Conservation (phyloP, 345 rosid species). For the Microthlaspi erraticum region DNA sequence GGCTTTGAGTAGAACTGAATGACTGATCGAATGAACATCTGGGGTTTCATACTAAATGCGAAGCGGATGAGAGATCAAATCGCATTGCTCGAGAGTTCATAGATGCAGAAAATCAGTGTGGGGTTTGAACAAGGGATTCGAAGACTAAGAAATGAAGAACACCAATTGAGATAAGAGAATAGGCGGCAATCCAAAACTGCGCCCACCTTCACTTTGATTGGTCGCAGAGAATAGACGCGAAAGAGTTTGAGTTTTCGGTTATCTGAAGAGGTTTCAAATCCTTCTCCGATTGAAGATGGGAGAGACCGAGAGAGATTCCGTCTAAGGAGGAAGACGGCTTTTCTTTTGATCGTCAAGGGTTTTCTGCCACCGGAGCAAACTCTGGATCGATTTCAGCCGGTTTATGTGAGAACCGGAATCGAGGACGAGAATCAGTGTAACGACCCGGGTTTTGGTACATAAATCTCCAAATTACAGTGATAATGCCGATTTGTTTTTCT, state of each 20-base stretch:
- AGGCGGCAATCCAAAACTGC: background rate
- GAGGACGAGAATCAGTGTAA: background rate
- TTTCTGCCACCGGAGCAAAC: conserved; percentile 36
- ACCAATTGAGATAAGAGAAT: conserved; percentile 6
- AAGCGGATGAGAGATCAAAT: conserved; percentile 25
- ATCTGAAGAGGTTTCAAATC: conserved; percentile 20
- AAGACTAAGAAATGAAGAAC: background rate
- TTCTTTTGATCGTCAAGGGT: conserved; percentile 39
- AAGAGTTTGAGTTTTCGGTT: background rate
- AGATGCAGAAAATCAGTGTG: background rate
- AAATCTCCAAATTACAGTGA: background rate
- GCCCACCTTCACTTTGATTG: background rate
- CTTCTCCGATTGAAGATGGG: conserved; percentile 7
- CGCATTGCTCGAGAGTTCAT: conserved; percentile 31
- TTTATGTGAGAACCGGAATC: conserved; percentile 9
- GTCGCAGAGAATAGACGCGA: background rate
- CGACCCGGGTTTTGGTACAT: background rate
- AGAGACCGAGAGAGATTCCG: background rate
- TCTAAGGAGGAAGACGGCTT: conserved; percentile 37
- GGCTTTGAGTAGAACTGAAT: conserved; percentile 35
- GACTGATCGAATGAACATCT: conserved; percentile 42
- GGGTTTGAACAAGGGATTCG: background rate
- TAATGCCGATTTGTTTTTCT: too few species aligned
- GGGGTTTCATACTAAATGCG: conserved; percentile 42
- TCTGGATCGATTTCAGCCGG: conserved; percentile 19